Evolutionary conservation across 805 yeast species (phyloP).

Genomic region (Yamadazyma nakazawae): DNA sequence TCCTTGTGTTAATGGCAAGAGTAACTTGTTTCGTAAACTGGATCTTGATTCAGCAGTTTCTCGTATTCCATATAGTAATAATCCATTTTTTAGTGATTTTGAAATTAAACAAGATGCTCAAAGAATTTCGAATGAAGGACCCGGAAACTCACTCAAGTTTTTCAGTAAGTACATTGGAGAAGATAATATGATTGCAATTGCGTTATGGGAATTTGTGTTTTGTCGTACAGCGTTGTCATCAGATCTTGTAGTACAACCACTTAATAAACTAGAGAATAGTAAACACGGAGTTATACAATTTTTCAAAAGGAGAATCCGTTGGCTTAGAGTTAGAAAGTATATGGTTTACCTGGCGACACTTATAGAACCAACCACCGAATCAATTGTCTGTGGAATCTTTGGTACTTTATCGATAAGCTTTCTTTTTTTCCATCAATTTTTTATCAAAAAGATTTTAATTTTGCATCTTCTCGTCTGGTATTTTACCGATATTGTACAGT

Average conservation of each 20-base stretch:
- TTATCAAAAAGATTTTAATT: conserved; percentile 36
- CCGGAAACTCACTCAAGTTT: conserved; percentile 55
- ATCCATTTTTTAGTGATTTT: conserved; percentile 29
- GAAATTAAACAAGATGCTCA: conserved; percentile 30
- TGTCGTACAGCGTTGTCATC: conserved; percentile 77
- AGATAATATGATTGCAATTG: conserved; percentile 89
- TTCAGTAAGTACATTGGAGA: conserved; percentile 86
- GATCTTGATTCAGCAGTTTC: conserved; percentile 59
- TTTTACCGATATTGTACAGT: conserved; percentile 59
- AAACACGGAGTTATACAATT: conserved; percentile 51
- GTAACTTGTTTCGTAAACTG: conserved; percentile 69
- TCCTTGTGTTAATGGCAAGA: conserved; percentile 90
- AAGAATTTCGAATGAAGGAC: conserved; percentile 23
- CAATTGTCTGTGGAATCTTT: conserved; percentile 59
- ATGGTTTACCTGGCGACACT: conserved; percentile 85
- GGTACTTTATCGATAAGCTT: conserved; percentile 60
- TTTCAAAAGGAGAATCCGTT: conserved; percentile 65
- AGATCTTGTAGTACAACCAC: conserved; percentile 77
- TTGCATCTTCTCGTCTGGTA: conserved; percentile 67
- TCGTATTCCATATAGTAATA: conserved; percentile 22
- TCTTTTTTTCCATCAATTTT: conserved; percentile 33
- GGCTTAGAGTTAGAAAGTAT: conserved; percentile 83
- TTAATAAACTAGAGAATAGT: conserved; percentile 28
- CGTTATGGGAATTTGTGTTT: conserved; percentile 64
- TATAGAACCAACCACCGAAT: conserved; percentile 84